A percentile compares a stretch with the other conserved stretches of the same genome.
Conservation (phyloP, 106 monocot genomes). For the Allium cepa region DNA sequence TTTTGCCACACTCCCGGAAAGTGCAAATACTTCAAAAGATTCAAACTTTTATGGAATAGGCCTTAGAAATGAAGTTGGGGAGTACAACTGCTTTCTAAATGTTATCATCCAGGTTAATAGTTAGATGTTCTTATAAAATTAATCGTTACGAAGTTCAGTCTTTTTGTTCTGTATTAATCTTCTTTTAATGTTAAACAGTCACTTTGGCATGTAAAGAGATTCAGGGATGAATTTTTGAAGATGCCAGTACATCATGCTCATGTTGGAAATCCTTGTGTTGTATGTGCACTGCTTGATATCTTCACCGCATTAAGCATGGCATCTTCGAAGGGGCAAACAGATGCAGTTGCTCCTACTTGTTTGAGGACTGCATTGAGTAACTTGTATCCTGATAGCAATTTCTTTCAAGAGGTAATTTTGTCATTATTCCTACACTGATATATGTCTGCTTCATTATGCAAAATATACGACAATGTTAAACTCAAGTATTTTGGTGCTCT, state of each 20-base stretch:
- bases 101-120: constrained; percentile 85
- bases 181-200: constrained; percentile 35
- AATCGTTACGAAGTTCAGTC: no score
- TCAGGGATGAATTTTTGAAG: constrained; percentile 70
- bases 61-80: constrained; percentile 81
- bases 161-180: no score
- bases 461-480: no score
- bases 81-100: constrained; percentile 98
- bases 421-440: no score
- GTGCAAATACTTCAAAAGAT: constrained; percentile 11
- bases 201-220: constrained; percentile 82
- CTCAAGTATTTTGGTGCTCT: no score
- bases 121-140: no score
- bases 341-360: constrained; percentile 64
- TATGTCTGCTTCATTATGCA: no score
- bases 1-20: constrained; percentile 14
- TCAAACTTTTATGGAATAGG: constrained; percentile 55
- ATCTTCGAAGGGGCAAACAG: constrained; percentile 26
- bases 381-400: constrained; percentile 87
- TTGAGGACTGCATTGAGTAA: constrained; percentile 86
- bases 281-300: constrained; percentile 76
- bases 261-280: constrained; percentile 78
- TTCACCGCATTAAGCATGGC: constrained; percentile 60
- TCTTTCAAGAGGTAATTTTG: constrained; percentile 82
- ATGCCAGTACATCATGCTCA: constrained; percentile 47